A percentile compares a stretch with the other conserved stretches of the same genome.
Conservation (phyloP, 129 eudicot species). For the Centaurea solstitialis region DNA sequence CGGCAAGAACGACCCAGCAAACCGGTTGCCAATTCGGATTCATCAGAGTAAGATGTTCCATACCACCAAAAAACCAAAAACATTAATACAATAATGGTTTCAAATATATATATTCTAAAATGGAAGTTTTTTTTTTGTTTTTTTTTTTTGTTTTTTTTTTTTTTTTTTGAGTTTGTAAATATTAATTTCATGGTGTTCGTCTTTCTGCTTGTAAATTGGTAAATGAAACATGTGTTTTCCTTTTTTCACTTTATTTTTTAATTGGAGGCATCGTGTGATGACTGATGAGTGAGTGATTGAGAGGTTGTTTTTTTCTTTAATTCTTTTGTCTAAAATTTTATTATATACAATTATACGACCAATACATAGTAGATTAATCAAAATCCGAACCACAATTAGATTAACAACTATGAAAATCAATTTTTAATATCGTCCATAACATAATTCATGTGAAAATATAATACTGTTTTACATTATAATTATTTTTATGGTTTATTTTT, state of each 20-base stretch:
- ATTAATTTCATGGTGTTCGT: conserved; percentile 11
- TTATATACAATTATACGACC: too few relatives aligned
- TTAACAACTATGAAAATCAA: too few relatives aligned
- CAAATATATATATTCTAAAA: neutral
- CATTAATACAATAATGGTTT: neutral
- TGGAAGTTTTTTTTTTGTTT: conserved; percentile 11
- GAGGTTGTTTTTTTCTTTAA: neutral
- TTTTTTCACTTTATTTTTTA: neutral
- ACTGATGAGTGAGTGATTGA: neutral
- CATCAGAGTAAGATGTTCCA: conserved; percentile 42
- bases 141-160: too few relatives aligned
- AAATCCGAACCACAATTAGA: too few relatives aligned
- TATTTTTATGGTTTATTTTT: too few relatives aligned
- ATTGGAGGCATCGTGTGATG: too few relatives aligned
- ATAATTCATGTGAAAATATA: too few relatives aligned
- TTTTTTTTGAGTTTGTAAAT: conserved; percentile 26
- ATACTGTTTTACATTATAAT: too few relatives aligned
- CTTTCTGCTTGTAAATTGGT: conserved; percentile 21
- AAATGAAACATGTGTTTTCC: conserved; percentile 13
- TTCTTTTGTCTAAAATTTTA: neutral
- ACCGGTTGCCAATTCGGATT: conserved; percentile 43
- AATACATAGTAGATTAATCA: too few relatives aligned
- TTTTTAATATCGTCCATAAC: too few relatives aligned
- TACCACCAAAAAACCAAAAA: conserved; percentile 12
- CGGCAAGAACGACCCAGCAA: conserved; percentile 85